phyloP scores from a whole-genome alignment of 192 early-diverging fungal species.

The Gonapodya sp. region DNA sequence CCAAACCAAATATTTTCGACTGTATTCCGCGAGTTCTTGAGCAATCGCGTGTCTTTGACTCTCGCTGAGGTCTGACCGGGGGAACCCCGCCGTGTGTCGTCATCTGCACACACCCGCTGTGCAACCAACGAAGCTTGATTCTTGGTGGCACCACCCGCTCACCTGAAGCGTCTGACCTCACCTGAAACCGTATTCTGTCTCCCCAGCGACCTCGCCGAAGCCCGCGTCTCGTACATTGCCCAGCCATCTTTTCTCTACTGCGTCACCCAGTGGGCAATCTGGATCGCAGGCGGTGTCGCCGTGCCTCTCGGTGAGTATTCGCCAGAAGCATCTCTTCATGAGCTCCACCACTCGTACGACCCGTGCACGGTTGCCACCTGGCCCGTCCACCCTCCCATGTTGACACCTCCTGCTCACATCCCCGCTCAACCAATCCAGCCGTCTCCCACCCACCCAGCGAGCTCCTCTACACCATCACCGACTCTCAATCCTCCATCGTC shows the following conservation, averaged over 20 bases:
- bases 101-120: no score
- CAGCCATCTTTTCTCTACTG: conserved; percentile 45
- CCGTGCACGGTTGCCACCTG: no score
- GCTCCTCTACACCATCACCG: conserved; percentile 60
- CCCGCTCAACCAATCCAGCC: conserved; percentile 21
- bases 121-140: no score
- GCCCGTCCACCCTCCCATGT: no score
- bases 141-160: no score
- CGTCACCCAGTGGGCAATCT: conserved; percentile 60
- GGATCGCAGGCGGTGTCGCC: conserved; percentile 68
- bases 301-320: conserved; percentile 59
- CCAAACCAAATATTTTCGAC: no score
- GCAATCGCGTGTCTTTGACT: not conserved
- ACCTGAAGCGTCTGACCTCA: no score
- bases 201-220: conserved; percentile 2
- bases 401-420: not conserved
- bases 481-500: conserved; percentile 51
- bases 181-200: no score
- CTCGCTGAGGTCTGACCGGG: not conserved
- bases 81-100: no score
- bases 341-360: not conserved
- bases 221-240: not conserved
- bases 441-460: conserved; percentile 65
- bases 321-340: not conserved
- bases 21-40: no score